Conservation (phyloP, 2,329 filamentous ascomycete genomes). For the Sarocladium kiliense region DNA sequence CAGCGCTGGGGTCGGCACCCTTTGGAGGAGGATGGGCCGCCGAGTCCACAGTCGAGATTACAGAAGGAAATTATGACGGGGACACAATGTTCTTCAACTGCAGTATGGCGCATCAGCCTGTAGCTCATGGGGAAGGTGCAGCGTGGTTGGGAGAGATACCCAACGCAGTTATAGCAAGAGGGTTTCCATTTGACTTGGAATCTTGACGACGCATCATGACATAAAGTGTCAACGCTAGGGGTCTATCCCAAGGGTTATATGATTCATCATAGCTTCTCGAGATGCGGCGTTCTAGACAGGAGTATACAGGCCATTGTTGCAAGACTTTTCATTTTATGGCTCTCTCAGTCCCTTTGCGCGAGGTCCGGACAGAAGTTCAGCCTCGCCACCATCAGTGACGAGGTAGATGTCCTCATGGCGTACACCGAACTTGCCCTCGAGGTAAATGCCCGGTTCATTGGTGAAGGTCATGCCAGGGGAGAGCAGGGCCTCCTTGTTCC, state of each 20-base stretch:
- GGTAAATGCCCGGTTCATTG: constrained; percentile 58
- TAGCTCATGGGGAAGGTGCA: constrained; percentile 21
- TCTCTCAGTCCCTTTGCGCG: constrained; percentile 16
- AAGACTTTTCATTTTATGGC: background rate
- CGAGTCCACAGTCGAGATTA: constrained; percentile 24
- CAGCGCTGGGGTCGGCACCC: constrained; percentile 28
- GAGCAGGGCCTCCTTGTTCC: constrained; percentile 43
- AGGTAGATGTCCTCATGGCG: constrained; percentile 59
- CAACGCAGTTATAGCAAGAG: constrained; percentile 26
- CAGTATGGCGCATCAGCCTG: constrained; percentile 24
- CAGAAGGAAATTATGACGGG: constrained; percentile 26
- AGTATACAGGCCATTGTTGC: background rate
- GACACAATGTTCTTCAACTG: constrained; percentile 30
- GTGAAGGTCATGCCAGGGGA: constrained; percentile 58
- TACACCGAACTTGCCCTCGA: constrained; percentile 55
- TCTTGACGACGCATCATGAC: background rate
- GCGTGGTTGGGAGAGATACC: constrained; percentile 24
- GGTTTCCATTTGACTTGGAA: constrained; percentile 24
- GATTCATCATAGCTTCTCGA: too few species aligned
- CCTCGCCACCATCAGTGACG: constrained; percentile 46
- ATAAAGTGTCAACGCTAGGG: too few species aligned
- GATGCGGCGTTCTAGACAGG: background rate
- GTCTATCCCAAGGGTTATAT: too few species aligned
- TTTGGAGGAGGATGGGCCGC: constrained; percentile 23
- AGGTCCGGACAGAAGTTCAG: constrained; percentile 28